phyloP scores from a whole-genome alignment of 140 eudicot species.

The Ambrosia hybrid region DNA sequence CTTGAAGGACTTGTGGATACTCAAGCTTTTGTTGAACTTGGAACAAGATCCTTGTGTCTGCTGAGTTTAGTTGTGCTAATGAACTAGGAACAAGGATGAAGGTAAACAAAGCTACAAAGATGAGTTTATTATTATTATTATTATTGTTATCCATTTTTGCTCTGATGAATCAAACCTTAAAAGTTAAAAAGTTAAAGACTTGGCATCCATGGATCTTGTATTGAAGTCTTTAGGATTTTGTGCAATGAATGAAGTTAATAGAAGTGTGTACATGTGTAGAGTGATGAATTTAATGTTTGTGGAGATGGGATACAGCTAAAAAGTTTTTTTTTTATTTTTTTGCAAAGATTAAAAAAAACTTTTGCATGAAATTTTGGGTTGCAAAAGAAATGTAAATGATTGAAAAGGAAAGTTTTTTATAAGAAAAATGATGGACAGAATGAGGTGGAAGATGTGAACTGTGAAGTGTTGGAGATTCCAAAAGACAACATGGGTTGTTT shows the following conservation, averaged over 20 bases:
- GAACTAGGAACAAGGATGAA: conserved; percentile 35
- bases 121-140: conserved; percentile 16
- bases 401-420: conserved; percentile 28
- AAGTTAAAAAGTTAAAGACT: not conserved
- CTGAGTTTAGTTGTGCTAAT: conserved; percentile 51
- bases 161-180: conserved; percentile 19
- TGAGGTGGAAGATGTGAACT: conserved; percentile 16
- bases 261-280: conserved; percentile 15
- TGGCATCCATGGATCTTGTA: conserved; percentile 30
- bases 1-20: conserved; percentile 64
- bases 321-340: not conserved
- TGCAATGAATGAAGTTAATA: conserved; percentile 29
- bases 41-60: conserved; percentile 64
- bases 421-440: conserved; percentile 20
- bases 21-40: conserved; percentile 72
- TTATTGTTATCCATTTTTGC: not conserved
- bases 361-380: conserved; percentile 37
- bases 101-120: conserved; percentile 28
- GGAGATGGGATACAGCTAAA: conserved; percentile 35
- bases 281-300: conserved; percentile 31
- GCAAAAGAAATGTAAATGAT: conserved; percentile 30
- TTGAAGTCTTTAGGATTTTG: conserved; percentile 16
- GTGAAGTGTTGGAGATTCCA: conserved; percentile 40
- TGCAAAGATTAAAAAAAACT: conserved; percentile 1
- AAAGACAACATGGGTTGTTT: conserved; percentile 43